Evolutionary conservation across 441 rosid species (phyloP).

Genomic region (Corymbia calophylla): DNA sequence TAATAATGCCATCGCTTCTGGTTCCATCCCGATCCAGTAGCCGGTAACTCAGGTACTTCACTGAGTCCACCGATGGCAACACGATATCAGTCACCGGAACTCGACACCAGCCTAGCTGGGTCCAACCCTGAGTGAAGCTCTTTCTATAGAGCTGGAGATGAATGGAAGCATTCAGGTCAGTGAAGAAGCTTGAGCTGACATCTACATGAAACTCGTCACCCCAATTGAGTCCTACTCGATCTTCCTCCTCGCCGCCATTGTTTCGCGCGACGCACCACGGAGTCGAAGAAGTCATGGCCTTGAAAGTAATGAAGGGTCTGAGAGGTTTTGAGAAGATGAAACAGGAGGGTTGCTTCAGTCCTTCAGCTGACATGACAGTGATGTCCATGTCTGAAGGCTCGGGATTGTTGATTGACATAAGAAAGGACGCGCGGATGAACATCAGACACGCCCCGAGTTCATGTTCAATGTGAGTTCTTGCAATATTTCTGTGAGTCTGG

Average conservation of each 20-base stretch:
- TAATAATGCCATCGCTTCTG: background rate
- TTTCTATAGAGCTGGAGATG: constrained; percentile 28
- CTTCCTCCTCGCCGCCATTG: constrained; percentile 34
- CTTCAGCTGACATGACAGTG: constrained; percentile 46
- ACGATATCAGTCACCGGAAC: background rate
- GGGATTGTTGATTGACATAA: constrained; percentile 8
- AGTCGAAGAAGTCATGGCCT: constrained; percentile 15
- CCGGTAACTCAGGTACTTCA: constrained; percentile 2
- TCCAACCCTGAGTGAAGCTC: constrained; percentile 11
- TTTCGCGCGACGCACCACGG: background rate
- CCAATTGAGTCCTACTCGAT: constrained; percentile 46
- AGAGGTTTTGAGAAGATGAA: constrained; percentile 24
- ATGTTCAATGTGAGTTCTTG: background rate
- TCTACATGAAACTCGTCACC: constrained; percentile 43
- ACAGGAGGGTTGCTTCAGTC: constrained; percentile 26
- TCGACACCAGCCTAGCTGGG: constrained; percentile 6
- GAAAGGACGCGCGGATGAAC: background rate
- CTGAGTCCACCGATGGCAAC: background rate
- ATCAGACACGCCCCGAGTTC: no score
- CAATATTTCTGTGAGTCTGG: background rate
- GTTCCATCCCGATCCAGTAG: background rate
- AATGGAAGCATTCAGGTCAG: constrained; percentile 18
- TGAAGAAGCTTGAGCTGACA: constrained; percentile 19
- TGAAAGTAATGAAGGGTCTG: constrained; percentile 41
- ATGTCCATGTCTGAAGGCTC: constrained; percentile 30